These are phyloP conservation scores for Trichoderma sp. DNA, from an alignment of 2,329 filamentous ascomycete genomes.

Conservation along the genomic window DNA sequence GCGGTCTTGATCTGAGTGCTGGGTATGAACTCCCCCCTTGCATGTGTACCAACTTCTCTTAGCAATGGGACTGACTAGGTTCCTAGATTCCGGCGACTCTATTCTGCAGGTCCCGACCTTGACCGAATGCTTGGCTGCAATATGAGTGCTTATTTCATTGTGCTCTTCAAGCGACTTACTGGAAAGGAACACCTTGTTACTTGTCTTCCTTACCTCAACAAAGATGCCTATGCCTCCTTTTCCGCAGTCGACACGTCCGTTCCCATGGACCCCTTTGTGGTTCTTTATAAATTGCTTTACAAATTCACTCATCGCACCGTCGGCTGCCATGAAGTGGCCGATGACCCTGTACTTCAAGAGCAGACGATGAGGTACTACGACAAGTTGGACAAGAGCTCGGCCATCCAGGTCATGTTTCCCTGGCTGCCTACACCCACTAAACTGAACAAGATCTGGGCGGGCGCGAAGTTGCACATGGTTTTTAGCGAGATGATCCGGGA, in stretches of 20 bases:
- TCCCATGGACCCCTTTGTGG: conserved; percentile 49
- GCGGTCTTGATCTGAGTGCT: conserved; percentile 41
- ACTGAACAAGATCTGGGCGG: conserved; percentile 43
- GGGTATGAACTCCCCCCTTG: conserved; percentile 33
- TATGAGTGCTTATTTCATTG: conserved; percentile 28
- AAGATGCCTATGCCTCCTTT: conserved; percentile 34
- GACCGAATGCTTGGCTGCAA: conserved; percentile 23
- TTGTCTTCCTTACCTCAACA: conserved; percentile 41
- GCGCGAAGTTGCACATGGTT: conserved; percentile 46
- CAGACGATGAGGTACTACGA: conserved; percentile 45
- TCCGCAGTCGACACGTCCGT: not conserved
- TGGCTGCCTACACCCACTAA: conserved; percentile 46
- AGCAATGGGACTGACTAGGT: not conserved
- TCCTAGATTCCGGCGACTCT: conserved; percentile 31
- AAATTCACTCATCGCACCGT: conserved; percentile 56
- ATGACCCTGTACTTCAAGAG: conserved; percentile 41
- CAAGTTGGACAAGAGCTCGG: conserved; percentile 43
- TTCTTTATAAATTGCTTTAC: conserved; percentile 51
- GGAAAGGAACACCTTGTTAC: conserved; percentile 37
- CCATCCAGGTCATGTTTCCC: conserved; percentile 49
- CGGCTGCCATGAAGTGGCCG: conserved; percentile 51
- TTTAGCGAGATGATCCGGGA: conserved; percentile 47
- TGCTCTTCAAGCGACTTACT: conserved; percentile 35
- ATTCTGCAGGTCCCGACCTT: conserved; percentile 30
- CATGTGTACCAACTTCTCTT: not conserved